These are phyloP conservation scores for Aphanomyces astaci DNA, from an alignment of 352 stramenopile genomes.

Conservation along the genomic window DNA sequence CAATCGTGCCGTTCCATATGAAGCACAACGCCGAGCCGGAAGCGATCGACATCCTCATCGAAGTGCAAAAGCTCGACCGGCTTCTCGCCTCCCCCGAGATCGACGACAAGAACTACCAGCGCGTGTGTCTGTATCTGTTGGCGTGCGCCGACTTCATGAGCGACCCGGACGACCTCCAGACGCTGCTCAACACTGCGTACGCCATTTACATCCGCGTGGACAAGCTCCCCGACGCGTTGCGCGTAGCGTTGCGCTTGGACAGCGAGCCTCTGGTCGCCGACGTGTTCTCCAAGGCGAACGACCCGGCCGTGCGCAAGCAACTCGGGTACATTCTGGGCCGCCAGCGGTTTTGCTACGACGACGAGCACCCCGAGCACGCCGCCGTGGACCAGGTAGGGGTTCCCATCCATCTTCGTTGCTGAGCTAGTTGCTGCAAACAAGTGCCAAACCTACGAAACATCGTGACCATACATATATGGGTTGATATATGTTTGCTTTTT, in stretches of 20 bases:
- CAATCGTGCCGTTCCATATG: conserved; percentile 99
- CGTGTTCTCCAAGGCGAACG: conserved; percentile 68
- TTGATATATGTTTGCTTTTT: too few relatives aligned
- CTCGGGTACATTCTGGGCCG: conserved; percentile 95
- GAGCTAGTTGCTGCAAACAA: too few relatives aligned
- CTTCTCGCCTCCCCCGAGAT: conserved; percentile 90
- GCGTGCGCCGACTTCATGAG: conserved; percentile 97
- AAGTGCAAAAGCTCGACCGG: conserved; percentile 95
- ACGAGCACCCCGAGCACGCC: conserved; percentile 75
- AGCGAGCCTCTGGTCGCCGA: conserved; percentile 69
- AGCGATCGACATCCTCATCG: conserved; percentile 98
- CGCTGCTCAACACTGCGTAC: conserved; percentile 89
- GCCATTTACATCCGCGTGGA: conserved; percentile 92
- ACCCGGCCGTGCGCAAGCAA: conserved; percentile 71
- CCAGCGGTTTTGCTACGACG: conserved; percentile 91
- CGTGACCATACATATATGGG: too few relatives aligned
- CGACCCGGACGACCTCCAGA: conserved; percentile 95
- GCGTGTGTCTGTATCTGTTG: conserved; percentile 98
- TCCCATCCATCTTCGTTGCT: too few relatives aligned
- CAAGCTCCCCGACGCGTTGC: conserved; percentile 93
- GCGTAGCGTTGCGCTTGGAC: conserved; percentile 92
- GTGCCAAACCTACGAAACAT: too few relatives aligned
- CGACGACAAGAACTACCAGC: conserved; percentile 98
- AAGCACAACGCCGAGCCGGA: conserved; percentile 98
- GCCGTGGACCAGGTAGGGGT: not conserved